Evolutionary conservation across 257 asterid species (phyloP).

Genomic region (Gentiana macrophylla): DNA sequence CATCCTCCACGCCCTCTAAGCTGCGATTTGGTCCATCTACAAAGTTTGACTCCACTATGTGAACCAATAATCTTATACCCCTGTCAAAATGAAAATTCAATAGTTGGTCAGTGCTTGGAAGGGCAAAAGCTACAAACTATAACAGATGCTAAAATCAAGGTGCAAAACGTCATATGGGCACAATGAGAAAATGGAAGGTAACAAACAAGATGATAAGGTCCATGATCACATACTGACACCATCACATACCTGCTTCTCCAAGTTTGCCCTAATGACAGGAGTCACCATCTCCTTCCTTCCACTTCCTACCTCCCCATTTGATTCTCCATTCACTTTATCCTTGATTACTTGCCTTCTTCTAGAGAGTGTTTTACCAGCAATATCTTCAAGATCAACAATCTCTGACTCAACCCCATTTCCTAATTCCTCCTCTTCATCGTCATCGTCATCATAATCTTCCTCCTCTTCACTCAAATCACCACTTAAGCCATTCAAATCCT

Average conservation of each 20-base stretch:
- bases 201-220: neutral
- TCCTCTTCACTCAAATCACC: constrained; percentile 45
- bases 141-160: no score
- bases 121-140: neutral
- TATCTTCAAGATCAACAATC: constrained; percentile 88
- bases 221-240: neutral
- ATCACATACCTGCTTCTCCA: constrained; percentile 72
- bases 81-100: constrained; percentile 23
- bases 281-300: constrained; percentile 96
- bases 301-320: constrained; percentile 39
- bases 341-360: constrained; percentile 40
- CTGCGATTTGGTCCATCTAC: constrained; percentile 99
- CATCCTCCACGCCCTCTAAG: constrained; percentile 99
- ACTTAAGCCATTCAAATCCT: constrained; percentile 27
- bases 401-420: constrained; percentile 31
- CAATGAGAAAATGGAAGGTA: neutral
- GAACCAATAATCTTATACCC: constrained; percentile 96
- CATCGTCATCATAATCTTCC: constrained; percentile 11
- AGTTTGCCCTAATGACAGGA: constrained; percentile 68
- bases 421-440: constrained; percentile 35
- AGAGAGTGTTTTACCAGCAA: constrained; percentile 84
- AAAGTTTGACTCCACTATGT: constrained; percentile 93
- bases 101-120: neutral
- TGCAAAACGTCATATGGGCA: neutral
- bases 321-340: constrained; percentile 44